These are phyloP conservation scores for Mollisia scopiformis DNA, from an alignment of 2,329 filamentous ascomycete genomes.

Conservation along the genomic window DNA sequence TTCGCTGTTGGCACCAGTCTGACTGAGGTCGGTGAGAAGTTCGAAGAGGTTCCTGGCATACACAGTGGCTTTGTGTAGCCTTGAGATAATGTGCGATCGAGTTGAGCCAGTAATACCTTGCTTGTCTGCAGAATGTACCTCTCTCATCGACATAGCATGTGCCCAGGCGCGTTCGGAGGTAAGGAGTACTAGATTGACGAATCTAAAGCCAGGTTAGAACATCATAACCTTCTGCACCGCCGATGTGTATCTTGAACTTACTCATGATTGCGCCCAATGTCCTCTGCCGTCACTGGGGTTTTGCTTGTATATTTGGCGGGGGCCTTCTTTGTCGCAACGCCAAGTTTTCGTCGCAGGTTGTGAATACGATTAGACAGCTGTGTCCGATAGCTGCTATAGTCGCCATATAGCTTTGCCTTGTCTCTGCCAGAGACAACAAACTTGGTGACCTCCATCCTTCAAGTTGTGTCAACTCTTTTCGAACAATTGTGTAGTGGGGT, in stretches of 20 bases:
- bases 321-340: slow-evolving; percentile 75
- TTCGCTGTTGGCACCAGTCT: slow-evolving; percentile 66
- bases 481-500: slow-evolving; percentile 15
- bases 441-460: slow-evolving; percentile 61
- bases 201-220: slow-evolving; percentile 51
- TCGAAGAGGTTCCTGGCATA: slow-evolving; percentile 70
- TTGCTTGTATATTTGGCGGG: slow-evolving; percentile 83
- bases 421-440: slow-evolving; percentile 81
- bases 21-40: slow-evolving; percentile 63
- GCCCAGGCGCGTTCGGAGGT: slow-evolving; percentile 92
- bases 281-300: slow-evolving; percentile 69
- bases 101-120: slow-evolving; percentile 79
- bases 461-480: neutral
- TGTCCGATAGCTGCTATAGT: slow-evolving; percentile 83
- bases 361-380: slow-evolving; percentile 81
- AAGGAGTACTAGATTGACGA: slow-evolving; percentile 78
- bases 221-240: neutral
- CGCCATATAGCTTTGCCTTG: slow-evolving; percentile 82
- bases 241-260: slow-evolving; percentile 47
- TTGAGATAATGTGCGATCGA: slow-evolving; percentile 85
- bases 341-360: slow-evolving; percentile 82
- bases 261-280: slow-evolving; percentile 77
- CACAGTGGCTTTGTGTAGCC: slow-evolving; percentile 77
- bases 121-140: slow-evolving; percentile 76
- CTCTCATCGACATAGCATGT: slow-evolving; percentile 93